Evolutionary conservation across 805 yeast species (phyloP), one percentile per base, ranked within the genome.

Genomic region (Monosporozyma solicola): DNA sequence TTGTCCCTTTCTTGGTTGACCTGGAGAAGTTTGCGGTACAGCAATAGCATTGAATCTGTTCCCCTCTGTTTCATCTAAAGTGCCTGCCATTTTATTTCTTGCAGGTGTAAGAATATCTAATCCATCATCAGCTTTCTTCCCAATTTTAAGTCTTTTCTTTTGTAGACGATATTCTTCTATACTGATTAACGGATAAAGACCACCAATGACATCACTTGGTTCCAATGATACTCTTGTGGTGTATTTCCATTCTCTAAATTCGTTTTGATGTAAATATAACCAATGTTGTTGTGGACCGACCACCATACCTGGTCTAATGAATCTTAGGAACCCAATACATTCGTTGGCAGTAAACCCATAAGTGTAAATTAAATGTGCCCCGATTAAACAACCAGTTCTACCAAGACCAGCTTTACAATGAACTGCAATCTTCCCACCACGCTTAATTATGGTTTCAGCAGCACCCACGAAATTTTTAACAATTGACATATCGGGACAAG

Each of bases 251-350:
- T 90, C 97, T 63, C 97, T 79, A 69, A 94, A 94, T 60, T 91
- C 97, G 68, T 89, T 84, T 70, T 94, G 99, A 67, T 94, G 97
- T 57, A 94, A 77, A 65, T 94, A 94, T 54, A 94, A 76, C 99
- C 99, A 94, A 72, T 94, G 99, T 68, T 94, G 99, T 70, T 94
- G 99, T 2, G 99, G 99, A 0, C 99, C 99, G 32, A 94, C 99
- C n/a, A 94, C 97, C 99, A 94, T 94, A 44, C 99, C 99, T 0
- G 99, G 99, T 60, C 99, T 80, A 57, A 94, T 78, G 80, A 94
- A 87, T 68, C 99, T 79, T 92, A 94, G 87, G 66, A 90, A 94
- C 1, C 92, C 96, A 61, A 94, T 94, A 69, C 96, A 94, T 70
- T 94, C 99, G 66, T 80, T 86, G 2, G 99, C 99, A 4, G 98